A percentile compares a stretch with the other conserved stretches of the same genome.
Conservation (phyloP, 768 basidiomycete species). For the Ramaria sp. region DNA sequence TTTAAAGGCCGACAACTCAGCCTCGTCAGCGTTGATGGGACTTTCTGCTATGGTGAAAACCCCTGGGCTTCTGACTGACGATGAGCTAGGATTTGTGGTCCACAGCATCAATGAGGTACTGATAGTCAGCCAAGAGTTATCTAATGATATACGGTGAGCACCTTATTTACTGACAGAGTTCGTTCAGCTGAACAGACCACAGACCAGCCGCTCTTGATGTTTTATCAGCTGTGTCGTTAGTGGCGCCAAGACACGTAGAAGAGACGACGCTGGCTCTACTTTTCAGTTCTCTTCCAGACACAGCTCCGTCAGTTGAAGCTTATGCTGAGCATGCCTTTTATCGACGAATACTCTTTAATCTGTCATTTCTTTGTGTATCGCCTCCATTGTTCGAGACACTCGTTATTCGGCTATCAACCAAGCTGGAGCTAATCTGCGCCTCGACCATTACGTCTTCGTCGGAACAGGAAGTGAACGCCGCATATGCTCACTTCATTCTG, state of each 20-base stretch:
- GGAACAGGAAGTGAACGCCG: conserved; percentile 53
- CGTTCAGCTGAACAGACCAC: not conserved
- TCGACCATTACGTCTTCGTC: conserved; percentile 19
- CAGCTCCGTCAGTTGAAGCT: conserved; percentile 44
- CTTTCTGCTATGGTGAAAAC: conserved; percentile 60
- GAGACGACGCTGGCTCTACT: conserved; percentile 72
- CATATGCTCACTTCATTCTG: conserved; percentile 81
- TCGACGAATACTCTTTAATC: conserved; percentile 55
- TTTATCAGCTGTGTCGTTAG: conserved; percentile 47
- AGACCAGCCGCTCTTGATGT: conserved; percentile 54
- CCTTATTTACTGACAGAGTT: conserved; percentile 2
- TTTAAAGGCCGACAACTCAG: conserved; percentile 37
- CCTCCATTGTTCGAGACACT: conserved; percentile 77
- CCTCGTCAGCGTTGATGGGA: conserved; percentile 51
- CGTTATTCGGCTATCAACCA: conserved; percentile 63
- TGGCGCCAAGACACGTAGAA: conserved; percentile 54
- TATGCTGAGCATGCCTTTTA: conserved; percentile 45
- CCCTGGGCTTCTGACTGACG: conserved; percentile 45
- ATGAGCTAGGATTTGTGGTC: conserved; percentile 73
- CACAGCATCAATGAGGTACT: conserved; percentile 66
- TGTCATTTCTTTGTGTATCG: conserved; percentile 63
- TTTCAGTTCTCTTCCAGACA: conserved; percentile 63
- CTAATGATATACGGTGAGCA: conserved; percentile 45
- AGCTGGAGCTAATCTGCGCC: conserved; percentile 61
- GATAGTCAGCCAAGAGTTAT: conserved; percentile 35